Evolutionary conservation across 352 stramenopile genomes (phyloP).

Genomic region (Globisporangium rhizosaccharum): DNA sequence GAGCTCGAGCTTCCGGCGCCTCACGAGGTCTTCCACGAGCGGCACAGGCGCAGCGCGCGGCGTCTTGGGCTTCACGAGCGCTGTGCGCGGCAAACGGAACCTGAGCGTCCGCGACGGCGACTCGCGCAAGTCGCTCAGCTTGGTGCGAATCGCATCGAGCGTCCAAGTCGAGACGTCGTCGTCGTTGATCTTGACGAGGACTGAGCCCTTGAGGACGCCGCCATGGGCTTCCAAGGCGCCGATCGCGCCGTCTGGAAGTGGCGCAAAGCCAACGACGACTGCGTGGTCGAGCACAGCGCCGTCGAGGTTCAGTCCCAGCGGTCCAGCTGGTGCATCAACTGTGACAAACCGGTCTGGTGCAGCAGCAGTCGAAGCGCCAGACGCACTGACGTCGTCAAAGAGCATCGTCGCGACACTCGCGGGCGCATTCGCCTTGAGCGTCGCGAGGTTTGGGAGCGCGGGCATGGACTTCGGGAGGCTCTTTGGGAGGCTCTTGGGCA

Average conservation of each 20-base stretch:
- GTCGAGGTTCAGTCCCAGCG: constrained; percentile 57
- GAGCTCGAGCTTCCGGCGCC: constrained; percentile 54
- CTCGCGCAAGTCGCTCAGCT: constrained; percentile 26
- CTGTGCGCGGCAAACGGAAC: constrained; percentile 32
- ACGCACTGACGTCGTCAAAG: constrained; percentile 12
- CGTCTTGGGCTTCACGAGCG: constrained; percentile 9
- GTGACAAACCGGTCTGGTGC: constrained; percentile 26
- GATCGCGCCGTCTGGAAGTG: constrained; percentile 40
- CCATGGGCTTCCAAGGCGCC: constrained; percentile 42
- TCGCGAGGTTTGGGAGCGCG: constrained; percentile 2
- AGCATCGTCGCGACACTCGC: constrained; percentile 8
- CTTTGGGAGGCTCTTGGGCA: constrained; percentile 7
- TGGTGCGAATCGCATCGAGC: constrained; percentile 36
- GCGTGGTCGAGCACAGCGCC: constrained; percentile 26
- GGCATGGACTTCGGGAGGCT: constrained; percentile 3
- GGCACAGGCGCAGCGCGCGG: constrained; percentile 17
- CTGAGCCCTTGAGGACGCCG: constrained; percentile 28
- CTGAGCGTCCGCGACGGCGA: constrained; percentile 27
- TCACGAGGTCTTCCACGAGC: constrained; percentile 43
- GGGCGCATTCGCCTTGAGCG: constrained; percentile 4
- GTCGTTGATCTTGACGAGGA: constrained; percentile 61
- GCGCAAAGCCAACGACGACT: constrained; percentile 55
- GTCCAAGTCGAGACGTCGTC: constrained; percentile 41
- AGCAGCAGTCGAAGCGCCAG: neutral
- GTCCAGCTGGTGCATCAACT: constrained; percentile 40